phyloP scores from a whole-genome alignment of 495 filamentous ascomycete species.

The Cladorrhinum samala region DNA sequence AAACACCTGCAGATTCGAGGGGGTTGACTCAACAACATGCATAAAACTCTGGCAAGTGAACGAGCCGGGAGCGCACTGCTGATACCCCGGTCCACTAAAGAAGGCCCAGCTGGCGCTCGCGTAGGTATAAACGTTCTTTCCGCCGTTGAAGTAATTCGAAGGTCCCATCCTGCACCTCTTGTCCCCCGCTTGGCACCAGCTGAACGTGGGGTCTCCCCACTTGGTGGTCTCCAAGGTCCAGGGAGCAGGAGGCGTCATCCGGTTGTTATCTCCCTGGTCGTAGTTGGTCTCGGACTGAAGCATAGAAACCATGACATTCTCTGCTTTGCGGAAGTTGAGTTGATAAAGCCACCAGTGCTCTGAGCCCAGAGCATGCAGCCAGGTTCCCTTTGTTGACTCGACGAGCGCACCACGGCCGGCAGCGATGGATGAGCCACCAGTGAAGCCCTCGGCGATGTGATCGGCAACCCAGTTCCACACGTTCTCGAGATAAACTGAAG shows the following conservation, averaged over 20 bases:
- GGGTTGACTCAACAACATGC: slow-evolving; percentile 31
- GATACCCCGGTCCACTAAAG: slow-evolving; percentile 47
- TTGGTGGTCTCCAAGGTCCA: slow-evolving; percentile 37
- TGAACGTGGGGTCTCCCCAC: slow-evolving; percentile 53
- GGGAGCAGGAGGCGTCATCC: slow-evolving; percentile 37
- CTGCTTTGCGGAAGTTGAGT: slow-evolving; percentile 63
- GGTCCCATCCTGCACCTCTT: slow-evolving; percentile 39
- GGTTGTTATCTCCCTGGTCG: slow-evolving; percentile 73
- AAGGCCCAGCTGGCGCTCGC: slow-evolving; percentile 64
- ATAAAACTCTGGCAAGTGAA: slow-evolving; percentile 33
- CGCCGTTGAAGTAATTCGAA: slow-evolving; percentile 53
- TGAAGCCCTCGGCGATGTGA: slow-evolving; percentile 58
- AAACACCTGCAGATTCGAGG: slow-evolving; percentile 32
- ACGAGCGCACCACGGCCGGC: slow-evolving; percentile 49
- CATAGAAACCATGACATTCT: slow-evolving; percentile 69
- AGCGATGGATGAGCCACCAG: slow-evolving; percentile 37
- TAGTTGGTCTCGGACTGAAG: slow-evolving; percentile 91
- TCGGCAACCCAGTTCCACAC: slow-evolving; percentile 69
- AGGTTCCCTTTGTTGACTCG: slow-evolving; percentile 52
- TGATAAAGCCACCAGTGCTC: slow-evolving; percentile 76
- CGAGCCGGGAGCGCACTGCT: slow-evolving; percentile 22
- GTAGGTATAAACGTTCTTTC: slow-evolving; percentile 49
- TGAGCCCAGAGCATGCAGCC: slow-evolving; percentile 61
- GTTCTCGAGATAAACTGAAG: slow-evolving; percentile 60
- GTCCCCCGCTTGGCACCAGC: slow-evolving; percentile 31